Evolutionary conservation across 2,329 filamentous ascomycete species (phyloP).

Genomic region (Chaetothyriales sp.): DNA sequence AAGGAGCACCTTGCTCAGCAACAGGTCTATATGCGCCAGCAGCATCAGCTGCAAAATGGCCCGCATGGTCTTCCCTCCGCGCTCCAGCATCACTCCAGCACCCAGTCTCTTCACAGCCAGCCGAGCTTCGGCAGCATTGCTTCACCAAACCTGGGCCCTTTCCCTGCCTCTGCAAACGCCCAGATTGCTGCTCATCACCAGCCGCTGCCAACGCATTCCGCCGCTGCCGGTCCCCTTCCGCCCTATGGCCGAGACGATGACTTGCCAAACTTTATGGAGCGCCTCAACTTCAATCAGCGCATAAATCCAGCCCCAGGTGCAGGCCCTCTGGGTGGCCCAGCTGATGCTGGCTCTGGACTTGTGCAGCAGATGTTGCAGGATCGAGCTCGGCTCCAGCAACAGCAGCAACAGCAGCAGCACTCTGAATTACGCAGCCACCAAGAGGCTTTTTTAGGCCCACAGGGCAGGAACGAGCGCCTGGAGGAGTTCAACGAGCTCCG

Average conservation of each 20-base stretch:
- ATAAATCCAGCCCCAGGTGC: slow-evolving; percentile 34
- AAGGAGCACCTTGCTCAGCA: slow-evolving; percentile 84
- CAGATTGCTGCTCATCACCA: background rate
- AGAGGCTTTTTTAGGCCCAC: slow-evolving; percentile 33
- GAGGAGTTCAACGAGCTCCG: slow-evolving; percentile 70
- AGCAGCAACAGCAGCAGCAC: slow-evolving; percentile 17
- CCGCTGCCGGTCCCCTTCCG: slow-evolving; percentile 1
- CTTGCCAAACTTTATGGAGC: slow-evolving; percentile 46
- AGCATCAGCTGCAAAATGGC: slow-evolving; percentile 51
- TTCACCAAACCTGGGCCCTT: slow-evolving; percentile 43
- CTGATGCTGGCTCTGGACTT: slow-evolving; percentile 38
- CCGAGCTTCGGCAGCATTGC: slow-evolving; percentile 91
- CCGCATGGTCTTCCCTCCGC: slow-evolving; percentile 35
- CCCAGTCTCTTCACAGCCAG: slow-evolving; percentile 90
- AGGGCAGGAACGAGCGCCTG: slow-evolving; percentile 50
- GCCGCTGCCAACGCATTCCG: background rate
- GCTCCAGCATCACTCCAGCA: slow-evolving; percentile 85
- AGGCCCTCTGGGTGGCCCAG: slow-evolving; percentile 33
- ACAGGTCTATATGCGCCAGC: slow-evolving; percentile 56
- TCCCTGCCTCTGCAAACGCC: background rate
- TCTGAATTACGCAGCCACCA: slow-evolving; percentile 24
- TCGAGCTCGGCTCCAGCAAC: slow-evolving; percentile 38
- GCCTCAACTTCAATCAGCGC: slow-evolving; percentile 44
- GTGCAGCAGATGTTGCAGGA: slow-evolving; percentile 47
- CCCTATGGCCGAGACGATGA: slow-evolving; percentile 55